Base-by-base conservation (phyloP, 2,329 filamentous ascomycete genomes). In the Knufia fluminis region DNA sequence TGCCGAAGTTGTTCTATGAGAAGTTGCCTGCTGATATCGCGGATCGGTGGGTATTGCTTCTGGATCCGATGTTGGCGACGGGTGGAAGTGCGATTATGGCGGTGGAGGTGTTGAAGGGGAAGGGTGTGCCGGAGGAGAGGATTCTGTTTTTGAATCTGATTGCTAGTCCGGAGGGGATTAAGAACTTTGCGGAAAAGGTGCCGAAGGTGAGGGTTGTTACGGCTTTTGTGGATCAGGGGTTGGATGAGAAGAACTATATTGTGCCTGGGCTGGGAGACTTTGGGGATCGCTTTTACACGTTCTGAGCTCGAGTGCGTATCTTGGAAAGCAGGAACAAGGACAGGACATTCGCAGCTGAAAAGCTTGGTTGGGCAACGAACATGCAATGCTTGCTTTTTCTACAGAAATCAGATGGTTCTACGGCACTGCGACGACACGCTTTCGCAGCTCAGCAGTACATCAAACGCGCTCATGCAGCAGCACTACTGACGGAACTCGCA, bases 61-160 rank as follows among this genome's bases (percentile, higher is more conserved):
- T 98, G 40, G 92, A 98, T 65, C 92, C 92, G n/a, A 98, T 98
- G 92, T 90, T 98, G 70, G 92, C 92, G 51, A 98, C 92, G 59
- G 89, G 91, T 59, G 92, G 92, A 41, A 96, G 90, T 51, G 92
- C 92, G 46, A 92, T 89, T 50, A 94, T 98, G 86, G 92, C 92
- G 24, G 90, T 97, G 16, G 87, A 97, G 56, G 88, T 96, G 2
- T 75, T 98, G 58, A 94, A 86, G 65, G 82, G 82, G 33, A 83
- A 86, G 57, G 92, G 92, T 26, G 92, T 98, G 3, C 89, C 90
- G 0, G 92, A 97, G 69, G 87, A 97, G 58, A 84, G 86, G 51
- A 98, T 98, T 54, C 74, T 97, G 33, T 98, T 98, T 72, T 75
- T 98, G 51, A 98, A 98, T 67, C 73, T 98, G 53, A 96, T 98